Evolutionary conservation across 2,329 filamentous ascomycete genomes (phyloP), one percentile per base, ranked within the genome.

Genomic region (Verticillium nonalfalfae): DNA sequence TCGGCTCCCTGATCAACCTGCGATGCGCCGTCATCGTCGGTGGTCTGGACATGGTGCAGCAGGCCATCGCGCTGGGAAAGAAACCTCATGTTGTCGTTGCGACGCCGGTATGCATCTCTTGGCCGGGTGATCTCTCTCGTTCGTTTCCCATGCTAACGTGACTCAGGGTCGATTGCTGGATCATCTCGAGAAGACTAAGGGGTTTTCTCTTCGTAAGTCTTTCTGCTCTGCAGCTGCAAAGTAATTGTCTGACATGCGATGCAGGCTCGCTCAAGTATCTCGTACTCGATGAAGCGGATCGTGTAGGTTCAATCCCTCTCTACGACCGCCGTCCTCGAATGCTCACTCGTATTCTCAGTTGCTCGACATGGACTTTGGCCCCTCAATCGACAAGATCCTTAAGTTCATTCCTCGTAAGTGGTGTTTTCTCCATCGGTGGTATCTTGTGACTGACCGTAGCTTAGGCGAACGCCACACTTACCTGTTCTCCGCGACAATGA

Each of bases 161-260:
- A 9, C 15, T n/a, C 14, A 58, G 57, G 64, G 63, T 45, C 60
- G 64, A 21, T 56, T 65, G n/a, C 62, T 65, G 4, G 95, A 98
- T 70, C 95, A 99, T 69, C 79, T 98, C 9, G 93, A 98, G 73
- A 97, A 97, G 76, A 99, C 95, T 2, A 97, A 97, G 75, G 94
- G 95, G 11, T 98, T 99, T 76, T 93, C 90, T 1, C 78, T 52
- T 52, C 45, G 45, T 52, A 13, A 2, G 45, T 31, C 7, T 9
- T 13, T n/a, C 10, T 9, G 21, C 9, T 26, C 3, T 52, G 15
- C 21, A 10, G n/a, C 11, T 26, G 18, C 7, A 13, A 13, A 31
- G 7, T 21, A 21, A 9, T 9, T 21, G 7, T 52, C 45, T 52
- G 45, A 52, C 45, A 10, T 52, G 39, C 15, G 45, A 9, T 26